Evolutionary conservation across 371 early-diverging fungal species (phyloP), one percentile per base, ranked within the genome.

Genomic region (Parasitella parasitica): DNA sequence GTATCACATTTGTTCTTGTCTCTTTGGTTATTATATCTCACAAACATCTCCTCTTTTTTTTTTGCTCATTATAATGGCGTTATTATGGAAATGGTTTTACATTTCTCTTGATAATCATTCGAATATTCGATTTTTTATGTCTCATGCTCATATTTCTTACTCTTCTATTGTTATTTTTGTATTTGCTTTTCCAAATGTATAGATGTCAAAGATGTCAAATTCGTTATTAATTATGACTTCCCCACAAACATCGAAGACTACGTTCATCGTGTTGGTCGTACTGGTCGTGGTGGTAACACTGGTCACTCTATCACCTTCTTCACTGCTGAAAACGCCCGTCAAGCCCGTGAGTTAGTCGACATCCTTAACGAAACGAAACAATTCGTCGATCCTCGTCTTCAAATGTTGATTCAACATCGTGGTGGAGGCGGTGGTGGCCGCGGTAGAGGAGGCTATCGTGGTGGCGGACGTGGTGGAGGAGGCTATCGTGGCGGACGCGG

Each of bases 191-290:
- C n/a, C 16, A 7, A 39, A 49, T 13, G 26, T 35, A 22, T 73
- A 92, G 94, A 94, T 79, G 91, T 94, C 68, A 93, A 93, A 86
- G 96, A 95, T 78, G 93, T 96, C 64, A 94, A 94, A 72, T 93
- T 83, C 70, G 96, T 95, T n/a, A 89, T 96, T 74, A 98, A 98
- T 75, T 99, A 94, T 75, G 98, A 97, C 72, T 94, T 98, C 85
- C 99, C 99, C 35, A 89, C 81, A 56, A 93, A 93, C 75, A 90
- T 92, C 70, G 94, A 94, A 62, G 96, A 95, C 73, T 99, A 97
- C 76, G 94, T 98, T 35, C 99, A 99, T 80, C 91, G 99, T 69
- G 98, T 99, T 63, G 99, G 99, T 59, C 91, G 99, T 83, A 99
- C 99, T 26, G 99, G 99, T 69, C 97, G 99, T 86, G 98, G 97